These are phyloP conservation scores for Skeletonema costatum DNA, from an alignment of 108 stramenopile genomes.

Conservation along the genomic window DNA sequence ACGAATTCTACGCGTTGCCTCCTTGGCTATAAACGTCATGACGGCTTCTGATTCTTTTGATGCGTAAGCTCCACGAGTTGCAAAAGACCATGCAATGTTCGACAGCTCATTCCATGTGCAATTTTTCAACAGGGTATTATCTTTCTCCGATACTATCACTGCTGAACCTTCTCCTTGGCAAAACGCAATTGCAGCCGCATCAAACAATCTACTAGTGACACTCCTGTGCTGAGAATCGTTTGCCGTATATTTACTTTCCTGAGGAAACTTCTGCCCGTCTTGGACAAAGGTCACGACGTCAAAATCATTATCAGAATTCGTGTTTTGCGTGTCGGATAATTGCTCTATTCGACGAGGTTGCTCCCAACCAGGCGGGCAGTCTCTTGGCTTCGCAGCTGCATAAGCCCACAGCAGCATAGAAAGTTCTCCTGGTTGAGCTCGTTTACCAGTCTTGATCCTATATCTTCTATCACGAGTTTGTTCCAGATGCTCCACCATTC, in stretches of 20 bases:
- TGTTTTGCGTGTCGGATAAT: slow-evolving; percentile 11
- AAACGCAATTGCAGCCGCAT: slow-evolving; percentile 66
- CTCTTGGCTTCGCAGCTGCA: slow-evolving; percentile 59
- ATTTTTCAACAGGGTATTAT: slow-evolving; percentile 30
- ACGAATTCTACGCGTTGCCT: slow-evolving; percentile 43
- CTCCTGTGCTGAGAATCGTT: slow-evolving; percentile 8
- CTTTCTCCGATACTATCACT: slow-evolving; percentile 2
- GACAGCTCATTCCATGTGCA: slow-evolving; percentile 82
- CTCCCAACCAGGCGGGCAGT: slow-evolving; percentile 75
- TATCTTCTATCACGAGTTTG: slow-evolving; percentile 1
- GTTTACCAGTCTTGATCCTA: slow-evolving; percentile 2
- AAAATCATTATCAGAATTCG: not conserved
- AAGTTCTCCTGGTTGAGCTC: slow-evolving; percentile 66
- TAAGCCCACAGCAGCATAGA: slow-evolving; percentile 83
- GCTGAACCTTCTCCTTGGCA: slow-evolving; percentile 45
- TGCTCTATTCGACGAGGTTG: slow-evolving; percentile 58
- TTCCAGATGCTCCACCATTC: slow-evolving; percentile 43
- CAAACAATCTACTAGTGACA: slow-evolving; percentile 50
- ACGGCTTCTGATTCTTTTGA: slow-evolving; percentile 52
- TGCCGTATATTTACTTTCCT: not conserved
- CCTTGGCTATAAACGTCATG: slow-evolving; percentile 54
- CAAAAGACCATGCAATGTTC: slow-evolving; percentile 84
- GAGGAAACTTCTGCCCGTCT: slow-evolving; percentile 2
- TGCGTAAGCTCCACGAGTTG: slow-evolving; percentile 60
- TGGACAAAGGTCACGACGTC: slow-evolving; percentile 56